These are phyloP conservation scores for Xylariaceae sp. DNA, from an alignment of 2,329 filamentous ascomycete genomes.

Conservation along the genomic window DNA sequence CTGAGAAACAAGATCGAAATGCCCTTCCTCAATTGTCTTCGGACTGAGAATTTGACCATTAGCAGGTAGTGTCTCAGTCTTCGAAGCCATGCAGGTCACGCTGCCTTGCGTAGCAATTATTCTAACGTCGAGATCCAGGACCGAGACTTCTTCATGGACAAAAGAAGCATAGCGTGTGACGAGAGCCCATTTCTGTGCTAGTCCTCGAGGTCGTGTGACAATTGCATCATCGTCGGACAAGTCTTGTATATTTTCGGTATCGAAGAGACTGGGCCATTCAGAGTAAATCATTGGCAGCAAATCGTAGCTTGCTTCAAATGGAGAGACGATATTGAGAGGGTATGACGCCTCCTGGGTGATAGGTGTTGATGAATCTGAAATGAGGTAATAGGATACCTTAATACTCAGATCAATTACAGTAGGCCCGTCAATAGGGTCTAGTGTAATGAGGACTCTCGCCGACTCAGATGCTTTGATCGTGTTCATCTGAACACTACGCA, in stretches of 20 bases:
- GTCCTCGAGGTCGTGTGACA: constrained; percentile 56
- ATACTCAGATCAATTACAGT: constrained; percentile 72
- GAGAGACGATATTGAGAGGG: constrained; percentile 75
- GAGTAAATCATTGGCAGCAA: constrained; percentile 79
- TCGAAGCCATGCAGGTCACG: constrained; percentile 61
- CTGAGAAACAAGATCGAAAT: constrained; percentile 76
- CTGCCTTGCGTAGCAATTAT: constrained; percentile 67
- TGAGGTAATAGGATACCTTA: constrained; percentile 77
- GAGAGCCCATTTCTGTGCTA: constrained; percentile 83
- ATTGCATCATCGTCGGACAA: constrained; percentile 43
- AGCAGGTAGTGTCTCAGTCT: constrained; percentile 47
- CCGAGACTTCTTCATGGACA: constrained; percentile 71
- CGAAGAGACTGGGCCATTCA: constrained; percentile 90
- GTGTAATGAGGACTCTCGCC: constrained; percentile 53
- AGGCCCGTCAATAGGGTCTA: constrained; percentile 58
- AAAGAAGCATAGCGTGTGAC: constrained; percentile 78
- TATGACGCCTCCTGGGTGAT: constrained; percentile 76
- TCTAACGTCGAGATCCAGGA: constrained; percentile 68
- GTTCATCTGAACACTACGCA: constrained; percentile 53
- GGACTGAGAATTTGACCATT: constrained; percentile 62
- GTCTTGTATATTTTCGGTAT: constrained; percentile 57
- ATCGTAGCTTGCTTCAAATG: constrained; percentile 93
- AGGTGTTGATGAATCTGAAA: constrained; percentile 79
- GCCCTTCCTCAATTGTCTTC: constrained; percentile 72
- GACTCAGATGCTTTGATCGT: constrained; percentile 55